Evolutionary conservation across 352 stramenopile genomes (phyloP), one percentile per base, ranked within the genome.

Genomic region (Pythium scleroteichum): DNA sequence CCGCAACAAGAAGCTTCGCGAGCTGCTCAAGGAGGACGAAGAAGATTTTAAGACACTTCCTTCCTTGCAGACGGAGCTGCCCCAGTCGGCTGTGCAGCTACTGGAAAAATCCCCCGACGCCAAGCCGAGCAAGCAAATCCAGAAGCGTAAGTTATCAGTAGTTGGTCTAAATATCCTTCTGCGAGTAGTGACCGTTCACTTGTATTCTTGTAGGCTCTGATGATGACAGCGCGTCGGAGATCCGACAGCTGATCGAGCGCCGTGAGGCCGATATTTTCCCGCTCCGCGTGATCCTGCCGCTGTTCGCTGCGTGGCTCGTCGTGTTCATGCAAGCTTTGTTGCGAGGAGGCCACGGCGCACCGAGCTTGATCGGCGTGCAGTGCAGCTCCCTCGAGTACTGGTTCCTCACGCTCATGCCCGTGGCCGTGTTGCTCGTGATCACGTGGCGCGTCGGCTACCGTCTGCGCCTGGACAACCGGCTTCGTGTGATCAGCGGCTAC

Each of bases 331-430:
- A 94, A 57, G 82, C 81, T 19, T 61, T 94, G 54, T 54, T 94
- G 29, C 81, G 85, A 32, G 85, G 85, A 39, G 85, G 83, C 20
- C 85, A 94, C 42, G 83, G 85, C 40, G 60, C 73, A 0, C 73
- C 76, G 1, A 91, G 81, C 40, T 63, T 92, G 22, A 69, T 99
- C 38, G 97, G 96, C 53, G 92, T 99, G 45, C 61, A 80, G n/a
- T 99, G 96, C 73, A 94, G 93, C 60, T 97, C 88, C 12, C 45
- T 58, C 29, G 59, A 68, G 17, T 99, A 98, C 73, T 99, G 96
- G 96, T 53, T 94, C 32, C 60, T 97, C 27, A 98, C 97, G 48
- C 44, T 88, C 2, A 26, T 95, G 26, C 91, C 97, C 14, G 64
- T 97, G 6, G 61, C 73, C 26, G 72, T 94, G 32, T 85, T 98